Percentiles rank a stretch among this genome's conserved stretches.
These are phyloP conservation scores for Sutorius eximius DNA, from an alignment of 1,284 basidiomycete species.

Conservation along the genomic window DNA sequence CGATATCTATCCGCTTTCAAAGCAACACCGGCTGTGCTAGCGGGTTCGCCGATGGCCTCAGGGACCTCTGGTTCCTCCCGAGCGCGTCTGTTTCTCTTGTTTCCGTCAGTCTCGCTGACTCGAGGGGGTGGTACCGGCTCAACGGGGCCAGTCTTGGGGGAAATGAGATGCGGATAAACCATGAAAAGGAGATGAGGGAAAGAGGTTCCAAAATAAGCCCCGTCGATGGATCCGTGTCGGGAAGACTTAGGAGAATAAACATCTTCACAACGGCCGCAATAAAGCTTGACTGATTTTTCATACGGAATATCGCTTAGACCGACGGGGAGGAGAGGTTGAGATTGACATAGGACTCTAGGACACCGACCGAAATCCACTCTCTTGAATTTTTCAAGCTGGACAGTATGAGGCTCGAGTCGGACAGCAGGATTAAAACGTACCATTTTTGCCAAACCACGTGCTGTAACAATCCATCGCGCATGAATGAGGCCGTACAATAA, in stretches of 20 bases:
- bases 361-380: constrained; percentile 95
- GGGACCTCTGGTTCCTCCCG: constrained; percentile 51
- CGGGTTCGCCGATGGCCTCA: constrained; percentile 60
- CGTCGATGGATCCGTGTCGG: constrained; percentile 92
- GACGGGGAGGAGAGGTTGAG: constrained; percentile 91
- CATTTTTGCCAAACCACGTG: constrained; percentile 93
- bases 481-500: constrained; percentile 96
- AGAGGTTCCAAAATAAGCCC: constrained; percentile 95
- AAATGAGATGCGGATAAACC: constrained; percentile 89
- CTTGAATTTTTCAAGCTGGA: constrained; percentile 93
- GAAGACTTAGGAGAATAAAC: constrained; percentile 95
- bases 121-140: constrained; percentile 40
- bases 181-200: constrained; percentile 96
- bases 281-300: constrained; percentile 95
- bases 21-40: constrained; percentile 77
- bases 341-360: constrained; percentile 90
- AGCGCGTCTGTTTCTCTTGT: constrained; percentile 46
- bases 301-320: constrained; percentile 93
- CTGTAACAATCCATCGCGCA: constrained; percentile 94
- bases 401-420: constrained; percentile 5
- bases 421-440: constrained; percentile 42
- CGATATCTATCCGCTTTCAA: constrained; percentile 87
- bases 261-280: constrained; percentile 95
- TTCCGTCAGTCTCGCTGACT: constrained; percentile 36
- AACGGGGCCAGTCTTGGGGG: constrained; percentile 73